Evolutionary conservation across 1,139 yeast genomes (phyloP).

Genomic region (Nadsonia starkeyi-henricii): DNA sequence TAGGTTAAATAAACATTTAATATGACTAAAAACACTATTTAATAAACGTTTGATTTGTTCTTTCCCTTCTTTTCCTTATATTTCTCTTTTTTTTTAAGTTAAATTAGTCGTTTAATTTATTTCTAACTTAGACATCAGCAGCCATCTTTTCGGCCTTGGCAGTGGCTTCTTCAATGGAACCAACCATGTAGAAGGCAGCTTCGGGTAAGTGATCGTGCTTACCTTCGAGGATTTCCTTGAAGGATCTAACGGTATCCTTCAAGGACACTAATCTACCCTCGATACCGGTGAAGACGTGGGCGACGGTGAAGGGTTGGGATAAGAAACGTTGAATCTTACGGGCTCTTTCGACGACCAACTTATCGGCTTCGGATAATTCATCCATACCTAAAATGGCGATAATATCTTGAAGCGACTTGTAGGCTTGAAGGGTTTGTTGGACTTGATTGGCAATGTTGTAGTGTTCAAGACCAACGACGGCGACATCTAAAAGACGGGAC

Average conservation of each 20-base stretch:
- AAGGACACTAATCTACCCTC: slow-evolving; percentile 95
- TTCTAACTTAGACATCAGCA: slow-evolving; percentile 83
- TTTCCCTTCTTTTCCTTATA: no score
- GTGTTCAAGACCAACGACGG: slow-evolving; percentile 98
- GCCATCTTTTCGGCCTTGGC: slow-evolving; percentile 99
- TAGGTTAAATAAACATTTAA: no score
- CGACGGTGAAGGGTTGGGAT: slow-evolving; percentile 99
- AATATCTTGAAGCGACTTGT: slow-evolving; percentile 98
- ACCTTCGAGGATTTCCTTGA: slow-evolving; percentile 96
- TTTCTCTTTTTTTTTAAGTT: no score
- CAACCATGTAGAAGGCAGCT: slow-evolving; percentile 99
- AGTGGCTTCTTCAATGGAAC: slow-evolving; percentile 96
- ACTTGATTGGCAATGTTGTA: slow-evolving; percentile 88
- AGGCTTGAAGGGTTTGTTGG: slow-evolving; percentile 98
- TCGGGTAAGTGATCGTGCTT: slow-evolving; percentile 98
- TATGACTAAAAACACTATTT: no score
- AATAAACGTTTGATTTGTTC: no score
- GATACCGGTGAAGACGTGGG: slow-evolving; percentile 99
- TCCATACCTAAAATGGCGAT: slow-evolving; percentile 99
- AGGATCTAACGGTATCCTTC: slow-evolving; percentile 85
- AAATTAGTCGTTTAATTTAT: no score
- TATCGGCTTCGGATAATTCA: slow-evolving; percentile 96
- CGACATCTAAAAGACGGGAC: slow-evolving; percentile 94
- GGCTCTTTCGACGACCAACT: slow-evolving; percentile 99
- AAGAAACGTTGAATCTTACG: slow-evolving; percentile 99